A percentile compares a stretch with the other conserved stretches of the same genome.
These are phyloP conservation scores for Piper longum DNA, from an alignment of 164 flowering plant species.

Conservation along the genomic window DNA sequence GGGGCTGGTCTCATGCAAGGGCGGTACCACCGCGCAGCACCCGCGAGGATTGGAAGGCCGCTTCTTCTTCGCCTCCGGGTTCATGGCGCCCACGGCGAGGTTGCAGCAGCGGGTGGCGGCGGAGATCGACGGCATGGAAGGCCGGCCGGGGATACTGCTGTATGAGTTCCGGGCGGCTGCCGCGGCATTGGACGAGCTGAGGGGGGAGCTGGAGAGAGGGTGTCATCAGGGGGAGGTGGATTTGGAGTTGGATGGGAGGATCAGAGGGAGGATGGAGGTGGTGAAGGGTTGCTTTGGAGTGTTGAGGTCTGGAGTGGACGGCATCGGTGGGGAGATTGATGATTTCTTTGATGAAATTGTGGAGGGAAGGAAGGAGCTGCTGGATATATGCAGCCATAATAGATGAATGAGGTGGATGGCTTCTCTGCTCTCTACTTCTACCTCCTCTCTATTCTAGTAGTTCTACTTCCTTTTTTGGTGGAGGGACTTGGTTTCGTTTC, in stretches of 20 bases:
- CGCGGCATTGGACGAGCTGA: conserved; percentile 59
- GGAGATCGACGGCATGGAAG: conserved; percentile 40
- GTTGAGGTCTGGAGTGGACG: conserved; percentile 62
- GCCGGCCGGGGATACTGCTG: conserved; percentile 42
- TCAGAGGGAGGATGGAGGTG: conserved; percentile 52
- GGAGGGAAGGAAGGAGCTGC: conserved; percentile 82
- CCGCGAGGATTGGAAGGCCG: conserved; percentile 37
- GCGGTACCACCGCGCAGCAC: conserved; percentile 30
- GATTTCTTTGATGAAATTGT: conserved; percentile 97
- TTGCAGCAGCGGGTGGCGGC: conserved; percentile 62
- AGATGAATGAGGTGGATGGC: conserved; percentile 8
- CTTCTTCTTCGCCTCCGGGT: conserved; percentile 52
- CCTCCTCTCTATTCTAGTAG: no score
- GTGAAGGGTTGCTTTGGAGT: conserved; percentile 51
- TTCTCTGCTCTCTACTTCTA: no score
- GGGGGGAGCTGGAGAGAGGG: conserved; percentile 49
- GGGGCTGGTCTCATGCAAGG: conserved; percentile 65
- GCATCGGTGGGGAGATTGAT: conserved; percentile 65
- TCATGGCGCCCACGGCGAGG: conserved; percentile 58
- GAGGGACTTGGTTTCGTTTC: background rate
- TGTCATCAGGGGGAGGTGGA: conserved; percentile 17
- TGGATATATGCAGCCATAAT: conserved; percentile 87
- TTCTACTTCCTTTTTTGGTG: conserved; percentile 1
- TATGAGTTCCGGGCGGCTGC: conserved; percentile 54
- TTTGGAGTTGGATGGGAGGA: conserved; percentile 25